Conservation (phyloP, 306 rosid genomes). For the Casuarina cunninghamiana region DNA sequence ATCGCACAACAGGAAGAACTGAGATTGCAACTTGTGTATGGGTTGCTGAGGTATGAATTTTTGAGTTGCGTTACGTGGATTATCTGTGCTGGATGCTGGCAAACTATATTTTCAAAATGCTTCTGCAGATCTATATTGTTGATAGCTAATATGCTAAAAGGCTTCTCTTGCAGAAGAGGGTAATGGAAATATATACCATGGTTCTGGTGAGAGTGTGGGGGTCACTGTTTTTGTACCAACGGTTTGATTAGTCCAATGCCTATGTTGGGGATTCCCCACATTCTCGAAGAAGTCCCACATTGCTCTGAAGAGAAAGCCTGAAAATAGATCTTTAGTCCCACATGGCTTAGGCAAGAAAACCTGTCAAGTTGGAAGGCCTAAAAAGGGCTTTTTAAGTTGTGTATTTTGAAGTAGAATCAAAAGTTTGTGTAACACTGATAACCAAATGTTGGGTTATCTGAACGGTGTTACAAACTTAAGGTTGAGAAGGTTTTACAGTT, state of each 20-base stretch:
- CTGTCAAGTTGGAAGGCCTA: too few species aligned
- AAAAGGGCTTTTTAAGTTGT: too few species aligned
- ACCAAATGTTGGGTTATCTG: too few species aligned
- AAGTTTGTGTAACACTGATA: too few species aligned
- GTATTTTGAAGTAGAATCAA: too few species aligned
- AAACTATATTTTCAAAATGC: background rate
- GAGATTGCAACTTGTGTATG: slow-evolving; percentile 89
- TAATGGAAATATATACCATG: background rate
- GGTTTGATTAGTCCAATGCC: background rate
- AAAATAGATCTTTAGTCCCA: too few species aligned
- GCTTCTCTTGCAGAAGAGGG: background rate
- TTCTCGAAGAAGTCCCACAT: too few species aligned
- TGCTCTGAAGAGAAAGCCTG: too few species aligned
- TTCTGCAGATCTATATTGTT: background rate
- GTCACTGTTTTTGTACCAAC: background rate
- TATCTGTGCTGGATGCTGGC: background rate
- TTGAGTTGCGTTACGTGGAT: background rate
- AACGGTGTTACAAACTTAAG: too few species aligned
- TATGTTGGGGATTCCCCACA: too few species aligned
- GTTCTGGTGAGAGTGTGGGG: background rate
- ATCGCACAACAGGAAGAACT: slow-evolving; percentile 67
- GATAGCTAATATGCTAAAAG: background rate
- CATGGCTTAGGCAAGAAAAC: too few species aligned
- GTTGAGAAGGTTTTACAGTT: too few species aligned
- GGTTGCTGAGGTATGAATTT: slow-evolving; percentile 74